These are phyloP conservation scores for Cadophora malorum DNA, from an alignment of 2,329 filamentous ascomycete genomes.

Conservation along the genomic window DNA sequence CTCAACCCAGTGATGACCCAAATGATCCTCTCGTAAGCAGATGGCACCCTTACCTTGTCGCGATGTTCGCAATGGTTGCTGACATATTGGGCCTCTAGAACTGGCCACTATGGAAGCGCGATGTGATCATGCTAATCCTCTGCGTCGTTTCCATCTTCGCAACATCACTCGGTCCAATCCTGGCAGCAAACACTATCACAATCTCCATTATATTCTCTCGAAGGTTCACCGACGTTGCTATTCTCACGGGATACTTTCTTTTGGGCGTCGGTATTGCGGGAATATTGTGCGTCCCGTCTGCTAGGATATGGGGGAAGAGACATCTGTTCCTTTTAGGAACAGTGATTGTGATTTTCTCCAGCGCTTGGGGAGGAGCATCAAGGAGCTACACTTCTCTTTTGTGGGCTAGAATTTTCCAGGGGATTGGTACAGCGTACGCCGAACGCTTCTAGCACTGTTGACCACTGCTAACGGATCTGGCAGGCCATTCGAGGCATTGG, in stretches of 20 bases:
- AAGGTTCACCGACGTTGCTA: conserved; percentile 76
- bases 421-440: conserved; percentile 71
- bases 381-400: conserved; percentile 74
- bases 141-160: conserved; percentile 84
- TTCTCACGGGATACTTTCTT: conserved; percentile 87
- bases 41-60: background rate
- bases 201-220: conserved; percentile 70
- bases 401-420: conserved; percentile 83
- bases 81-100: conserved; percentile 55
- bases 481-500: conserved; percentile 81
- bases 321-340: conserved; percentile 85
- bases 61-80: conserved; percentile 8
- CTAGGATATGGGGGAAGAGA: conserved; percentile 90
- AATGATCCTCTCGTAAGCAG: conserved; percentile 78
- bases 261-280: conserved; percentile 82
- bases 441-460: background rate
- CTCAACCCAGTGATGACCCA: conserved; percentile 88
- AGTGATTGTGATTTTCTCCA: conserved; percentile 74
- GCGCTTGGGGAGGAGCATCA: conserved; percentile 75
- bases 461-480: background rate
- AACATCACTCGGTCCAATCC: conserved; percentile 81
- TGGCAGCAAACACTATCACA: conserved; percentile 86
- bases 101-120: conserved; percentile 87
- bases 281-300: conserved; percentile 85
- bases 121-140: conserved; percentile 78